Conservation (phyloP, 2,329 filamentous ascomycete genomes). For the Fusarium torreyae region DNA sequence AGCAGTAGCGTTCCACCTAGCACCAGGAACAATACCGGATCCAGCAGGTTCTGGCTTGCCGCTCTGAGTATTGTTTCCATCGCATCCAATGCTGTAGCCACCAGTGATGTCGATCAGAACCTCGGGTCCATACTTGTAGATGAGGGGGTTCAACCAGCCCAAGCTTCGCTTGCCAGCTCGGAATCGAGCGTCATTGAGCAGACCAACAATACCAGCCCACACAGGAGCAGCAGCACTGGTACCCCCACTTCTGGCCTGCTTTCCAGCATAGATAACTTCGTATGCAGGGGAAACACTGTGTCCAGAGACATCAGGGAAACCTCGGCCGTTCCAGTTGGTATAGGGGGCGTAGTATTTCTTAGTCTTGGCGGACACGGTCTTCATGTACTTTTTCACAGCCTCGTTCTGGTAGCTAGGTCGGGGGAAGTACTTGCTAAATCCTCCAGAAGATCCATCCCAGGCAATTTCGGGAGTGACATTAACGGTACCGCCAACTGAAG, state of each 20-base stretch:
- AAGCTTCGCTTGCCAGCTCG: constrained; percentile 60
- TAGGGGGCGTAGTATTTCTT: constrained; percentile 49
- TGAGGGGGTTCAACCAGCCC: constrained; percentile 65
- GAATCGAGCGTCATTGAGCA: constrained; percentile 64
- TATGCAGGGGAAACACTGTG: constrained; percentile 68
- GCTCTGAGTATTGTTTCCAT: constrained; percentile 44
- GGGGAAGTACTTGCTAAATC: constrained; percentile 65
- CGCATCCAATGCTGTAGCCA: constrained; percentile 53
- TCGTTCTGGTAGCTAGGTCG: constrained; percentile 63
- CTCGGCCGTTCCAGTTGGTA: constrained; percentile 59
- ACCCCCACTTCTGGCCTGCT: constrained; percentile 48
- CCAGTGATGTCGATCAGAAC: constrained; percentile 48
- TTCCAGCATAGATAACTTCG: constrained; percentile 52
- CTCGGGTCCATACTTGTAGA: constrained; percentile 54
- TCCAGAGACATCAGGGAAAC: constrained; percentile 62
- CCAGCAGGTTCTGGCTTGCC: constrained; percentile 24
- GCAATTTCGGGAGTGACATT: constrained; percentile 63
- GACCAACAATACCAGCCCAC: constrained; percentile 63
- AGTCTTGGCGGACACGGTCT: constrained; percentile 56
- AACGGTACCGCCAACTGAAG: constrained; percentile 66
- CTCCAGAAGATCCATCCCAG: constrained; percentile 62
- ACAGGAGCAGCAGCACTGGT: constrained; percentile 65
- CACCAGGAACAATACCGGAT: constrained; percentile 35
- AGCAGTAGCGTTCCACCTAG: constrained; percentile 43
- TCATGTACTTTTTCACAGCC: constrained; percentile 58